Base-by-base conservation (phyloP, 768 basidiomycete genomes). In the Pholiota molesta region DNA sequence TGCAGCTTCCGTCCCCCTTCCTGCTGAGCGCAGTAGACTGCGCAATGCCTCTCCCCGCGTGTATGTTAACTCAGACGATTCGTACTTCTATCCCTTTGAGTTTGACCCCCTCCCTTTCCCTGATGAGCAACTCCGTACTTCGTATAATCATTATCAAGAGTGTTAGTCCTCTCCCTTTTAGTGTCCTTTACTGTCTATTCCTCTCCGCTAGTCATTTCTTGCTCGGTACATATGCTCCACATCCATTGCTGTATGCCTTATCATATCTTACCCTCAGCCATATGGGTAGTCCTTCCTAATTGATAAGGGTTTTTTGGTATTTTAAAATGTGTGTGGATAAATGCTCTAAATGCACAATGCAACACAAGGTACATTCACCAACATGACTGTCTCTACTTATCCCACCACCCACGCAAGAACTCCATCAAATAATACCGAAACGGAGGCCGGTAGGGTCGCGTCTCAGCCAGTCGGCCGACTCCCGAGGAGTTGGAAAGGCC, bases 51-150 rank as follows among this genome's bases (percentile, higher is more conserved):
- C 71, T 39, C 81, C 83, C 58, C 85, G 86, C 69, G 83, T 92
- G 61, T 90, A 86, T 74, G 80, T 86, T 73, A 83, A 84, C 68
- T 77, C 79, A 70, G 78, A 85, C 77, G 80, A 86, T 74, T 79
- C 83, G 45, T 86, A 82, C 68, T 85, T 87, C 75, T 83, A 84
- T 70, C 81, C 81, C 39, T 89, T 88, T 65, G 86, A 89, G 73
- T 77, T 88, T 72, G 89, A 91, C 68, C 85, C 89, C 39, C 83
- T 90, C 60, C 89, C 91, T 51, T 91, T 89, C 70, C 81, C 86
- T 67, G 78, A 83, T 68, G 79, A 81, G 73, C 78, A 80, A 68
- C 72, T 75, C 73, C 78, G 75, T 66, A 76, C 64, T 71, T 74
- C 81, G 66, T 82, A 83, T 81, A 80, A 82, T 82, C 72, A 74